These are phyloP conservation scores for Sporothrix brasiliensis DNA, from an alignment of 2,329 filamentous ascomycete genomes.

Conservation along the genomic window DNA sequence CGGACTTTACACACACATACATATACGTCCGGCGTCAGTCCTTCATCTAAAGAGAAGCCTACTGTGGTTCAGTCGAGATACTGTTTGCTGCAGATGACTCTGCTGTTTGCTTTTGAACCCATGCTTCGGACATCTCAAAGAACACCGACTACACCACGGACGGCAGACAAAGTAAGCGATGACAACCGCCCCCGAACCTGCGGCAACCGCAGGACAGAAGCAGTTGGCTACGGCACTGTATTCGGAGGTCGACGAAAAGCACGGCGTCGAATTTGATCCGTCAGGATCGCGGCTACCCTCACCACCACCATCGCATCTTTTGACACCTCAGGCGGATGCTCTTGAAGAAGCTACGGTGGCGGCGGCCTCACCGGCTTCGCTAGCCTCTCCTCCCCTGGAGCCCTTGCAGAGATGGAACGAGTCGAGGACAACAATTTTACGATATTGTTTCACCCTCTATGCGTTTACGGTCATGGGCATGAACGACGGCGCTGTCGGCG, in stretches of 20 bases:
- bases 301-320: not conserved
- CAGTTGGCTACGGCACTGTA: not conserved
- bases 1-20: not conserved
- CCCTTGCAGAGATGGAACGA: slow-evolving; percentile 63
- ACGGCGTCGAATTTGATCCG: not conserved
- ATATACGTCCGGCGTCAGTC: not conserved
- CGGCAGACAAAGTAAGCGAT: not conserved
- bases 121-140: no score
- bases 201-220: not conserved
- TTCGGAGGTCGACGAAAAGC: slow-evolving; percentile 19
- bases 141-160: no score
- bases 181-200: not conserved
- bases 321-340: not conserved
- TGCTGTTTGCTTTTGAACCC: not conserved
- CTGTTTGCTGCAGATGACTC: not conserved
- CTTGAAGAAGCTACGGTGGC: slow-evolving; percentile 33
- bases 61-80: not conserved
- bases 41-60: not conserved
- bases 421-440: slow-evolving; percentile 60
- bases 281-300: not conserved
- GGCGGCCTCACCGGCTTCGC: not conserved
- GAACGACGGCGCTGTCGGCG: slow-evolving; percentile 68
- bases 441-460: slow-evolving; percentile 62
- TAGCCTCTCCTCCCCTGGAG: not conserved
- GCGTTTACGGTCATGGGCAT: slow-evolving; percentile 67